Percentiles rank a stretch among this genome's conserved stretches.
These are phyloP conservation scores for Zea mays DNA, from an alignment of 176 grass and related monocot species.

Conservation along the genomic window DNA sequence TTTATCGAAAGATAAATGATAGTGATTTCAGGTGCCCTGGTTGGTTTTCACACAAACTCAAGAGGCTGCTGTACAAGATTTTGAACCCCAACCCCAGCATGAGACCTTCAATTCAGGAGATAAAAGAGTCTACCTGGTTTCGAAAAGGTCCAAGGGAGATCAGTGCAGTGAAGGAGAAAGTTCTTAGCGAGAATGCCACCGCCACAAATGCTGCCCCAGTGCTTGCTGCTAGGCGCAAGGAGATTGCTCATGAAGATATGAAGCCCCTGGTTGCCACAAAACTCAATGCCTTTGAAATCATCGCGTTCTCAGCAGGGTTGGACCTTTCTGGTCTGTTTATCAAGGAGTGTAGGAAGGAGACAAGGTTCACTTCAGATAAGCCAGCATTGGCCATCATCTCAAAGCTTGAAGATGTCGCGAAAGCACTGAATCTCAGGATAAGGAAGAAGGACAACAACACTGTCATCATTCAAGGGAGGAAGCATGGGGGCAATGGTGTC, in stretches of 20 bases:
- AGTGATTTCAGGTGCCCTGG: slow-evolving; percentile 72
- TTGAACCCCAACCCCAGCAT: slow-evolving; percentile 70
- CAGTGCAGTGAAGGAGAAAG: slow-evolving; percentile 38
- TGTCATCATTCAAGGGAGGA: slow-evolving; percentile 63
- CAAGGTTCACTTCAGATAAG: slow-evolving; percentile 72
- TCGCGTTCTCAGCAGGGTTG: slow-evolving; percentile 68
- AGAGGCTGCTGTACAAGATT: slow-evolving; percentile 66
- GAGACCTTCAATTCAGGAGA: slow-evolving; percentile 69
- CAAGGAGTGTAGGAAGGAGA: slow-evolving; percentile 51
- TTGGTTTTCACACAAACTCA: slow-evolving; percentile 65
- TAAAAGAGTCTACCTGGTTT: slow-evolving; percentile 77
- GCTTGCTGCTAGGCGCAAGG: slow-evolving; percentile 30
- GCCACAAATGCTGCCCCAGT: neutral
- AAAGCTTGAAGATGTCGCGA: slow-evolving; percentile 58
- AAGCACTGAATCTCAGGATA: slow-evolving; percentile 62
- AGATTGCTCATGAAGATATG: slow-evolving; percentile 37
- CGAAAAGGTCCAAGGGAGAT: slow-evolving; percentile 52
- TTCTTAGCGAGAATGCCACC: slow-evolving; percentile 12
- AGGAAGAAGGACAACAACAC: slow-evolving; percentile 70
- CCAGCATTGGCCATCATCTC: slow-evolving; percentile 53
- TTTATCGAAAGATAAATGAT: slow-evolving; percentile 65
- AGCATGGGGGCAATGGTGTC: slow-evolving; percentile 66
- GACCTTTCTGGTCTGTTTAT: slow-evolving; percentile 72
- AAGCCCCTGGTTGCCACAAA: slow-evolving; percentile 38
- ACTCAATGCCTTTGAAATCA: slow-evolving; percentile 87